Conservation (phyloP, 331 rosid genomes). For the Erythrophleum ivorense region DNA sequence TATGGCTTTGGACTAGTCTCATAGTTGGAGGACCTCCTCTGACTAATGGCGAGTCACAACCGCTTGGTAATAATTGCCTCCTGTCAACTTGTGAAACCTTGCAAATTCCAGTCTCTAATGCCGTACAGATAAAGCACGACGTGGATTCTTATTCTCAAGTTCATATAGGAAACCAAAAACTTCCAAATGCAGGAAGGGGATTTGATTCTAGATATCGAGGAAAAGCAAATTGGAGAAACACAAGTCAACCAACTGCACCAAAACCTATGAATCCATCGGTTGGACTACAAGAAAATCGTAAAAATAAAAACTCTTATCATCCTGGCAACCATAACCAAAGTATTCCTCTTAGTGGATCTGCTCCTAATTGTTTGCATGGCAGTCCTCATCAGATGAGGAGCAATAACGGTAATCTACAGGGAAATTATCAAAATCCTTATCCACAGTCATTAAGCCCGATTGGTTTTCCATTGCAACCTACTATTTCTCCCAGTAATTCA, state of each 20-base stretch:
- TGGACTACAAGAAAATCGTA: constrained; percentile 57
- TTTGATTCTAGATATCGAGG: constrained; percentile 61
- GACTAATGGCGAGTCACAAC: constrained; percentile 67
- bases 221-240: constrained; percentile 53
- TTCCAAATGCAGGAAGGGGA: constrained; percentile 54
- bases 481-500: constrained; percentile 53
- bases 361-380: constrained; percentile 50
- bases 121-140: constrained; percentile 39
- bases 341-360: constrained; percentile 51
- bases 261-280: constrained; percentile 54
- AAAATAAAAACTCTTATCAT: constrained; percentile 45
- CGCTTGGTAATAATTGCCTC: constrained; percentile 51
- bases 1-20: constrained; percentile 95
- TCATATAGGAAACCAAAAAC: constrained; percentile 57
- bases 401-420: constrained; percentile 50
- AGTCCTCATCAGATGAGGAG: constrained; percentile 55
- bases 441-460: constrained; percentile 59
- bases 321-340: constrained; percentile 52
- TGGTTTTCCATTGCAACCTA: constrained; percentile 56
- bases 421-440: constrained; percentile 55
- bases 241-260: constrained; percentile 53
- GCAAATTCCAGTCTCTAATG: constrained; percentile 45
- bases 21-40: constrained; percentile 80
- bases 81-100: constrained; percentile 41
- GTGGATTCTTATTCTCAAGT: constrained; percentile 44